These are phyloP conservation scores for Allium sativum DNA, from an alignment of 106 monocot genomes.

Conservation along the genomic window DNA sequence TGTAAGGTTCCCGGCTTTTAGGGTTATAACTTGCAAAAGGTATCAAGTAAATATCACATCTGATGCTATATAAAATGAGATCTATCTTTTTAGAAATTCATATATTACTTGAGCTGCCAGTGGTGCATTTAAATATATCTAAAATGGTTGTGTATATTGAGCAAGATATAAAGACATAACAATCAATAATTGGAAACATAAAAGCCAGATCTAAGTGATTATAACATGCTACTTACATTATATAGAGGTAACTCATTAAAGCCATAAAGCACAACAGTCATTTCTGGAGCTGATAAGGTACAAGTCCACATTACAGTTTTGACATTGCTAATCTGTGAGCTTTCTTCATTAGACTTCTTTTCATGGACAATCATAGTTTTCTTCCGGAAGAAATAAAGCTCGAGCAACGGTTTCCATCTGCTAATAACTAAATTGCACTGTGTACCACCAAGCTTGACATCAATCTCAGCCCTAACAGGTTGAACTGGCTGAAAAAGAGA, in stretches of 20 bases:
- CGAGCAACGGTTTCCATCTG: conserved; percentile 59
- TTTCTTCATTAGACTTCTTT: conserved; percentile 26
- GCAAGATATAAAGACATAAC: not conserved
- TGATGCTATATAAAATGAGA: too few species aligned
- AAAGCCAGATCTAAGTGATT: not conserved
- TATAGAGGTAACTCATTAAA: conserved; percentile 53
- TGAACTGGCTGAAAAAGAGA: conserved; percentile 37
- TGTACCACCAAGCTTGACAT: conserved; percentile 84
- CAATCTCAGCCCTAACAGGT: conserved; percentile 72
- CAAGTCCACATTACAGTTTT: conserved; percentile 70
- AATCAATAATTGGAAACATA: not conserved
- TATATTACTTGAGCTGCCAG: too few species aligned
- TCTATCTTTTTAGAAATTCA: too few species aligned
- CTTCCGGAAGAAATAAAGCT: conserved; percentile 42
- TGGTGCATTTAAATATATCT: too few species aligned
- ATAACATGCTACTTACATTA: conserved; percentile 47
- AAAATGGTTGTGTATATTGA: not conserved
- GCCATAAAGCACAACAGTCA: conserved; percentile 68
- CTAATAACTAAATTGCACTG: conserved; percentile 65
- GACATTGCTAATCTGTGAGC: conserved; percentile 6
- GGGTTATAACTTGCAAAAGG: too few species aligned
- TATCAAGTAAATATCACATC: too few species aligned
- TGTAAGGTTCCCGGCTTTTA: too few species aligned
- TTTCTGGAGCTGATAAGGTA: conserved; percentile 79
- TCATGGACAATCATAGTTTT: conserved; percentile 42